Conservation (phyloP, 2,329 filamentous ascomycete species). For the Alternaria sp. region DNA sequence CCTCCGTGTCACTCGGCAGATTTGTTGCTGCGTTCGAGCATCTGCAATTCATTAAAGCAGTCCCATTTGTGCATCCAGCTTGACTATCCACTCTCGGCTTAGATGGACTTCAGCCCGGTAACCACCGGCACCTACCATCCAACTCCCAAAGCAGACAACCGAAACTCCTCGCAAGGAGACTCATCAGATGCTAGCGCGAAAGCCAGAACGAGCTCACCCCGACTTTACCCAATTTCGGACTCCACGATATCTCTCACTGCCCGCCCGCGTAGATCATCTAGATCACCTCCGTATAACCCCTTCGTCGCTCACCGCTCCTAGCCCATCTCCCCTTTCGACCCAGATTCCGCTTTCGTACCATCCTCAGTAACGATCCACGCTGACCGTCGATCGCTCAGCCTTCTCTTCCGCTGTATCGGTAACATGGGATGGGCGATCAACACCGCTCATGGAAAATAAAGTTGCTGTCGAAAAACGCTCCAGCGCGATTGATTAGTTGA, state of each 20-base stretch:
- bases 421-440: neutral
- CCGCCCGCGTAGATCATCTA: neutral
- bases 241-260: neutral
- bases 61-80: neutral
- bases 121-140: neutral
- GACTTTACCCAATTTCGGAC: neutral
- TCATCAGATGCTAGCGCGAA: neutral
- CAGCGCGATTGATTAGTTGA: neutral
- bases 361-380: neutral
- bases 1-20: fast-evolving
- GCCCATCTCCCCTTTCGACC: neutral
- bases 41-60: neutral
- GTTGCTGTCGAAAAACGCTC: neutral
- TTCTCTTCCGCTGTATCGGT: neutral
- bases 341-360: neutral
- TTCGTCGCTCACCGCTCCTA: neutral
- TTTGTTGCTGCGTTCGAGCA: too few species aligned
- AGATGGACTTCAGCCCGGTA: neutral
- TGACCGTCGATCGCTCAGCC: neutral
- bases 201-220: neutral
- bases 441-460: neutral
- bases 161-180: neutral
- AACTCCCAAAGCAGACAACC: neutral
- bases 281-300: neutral
- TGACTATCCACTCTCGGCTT: neutral